Evolutionary conservation across 2,329 filamentous ascomycete species (phyloP).

Genomic region (Periconia sp.): DNA sequence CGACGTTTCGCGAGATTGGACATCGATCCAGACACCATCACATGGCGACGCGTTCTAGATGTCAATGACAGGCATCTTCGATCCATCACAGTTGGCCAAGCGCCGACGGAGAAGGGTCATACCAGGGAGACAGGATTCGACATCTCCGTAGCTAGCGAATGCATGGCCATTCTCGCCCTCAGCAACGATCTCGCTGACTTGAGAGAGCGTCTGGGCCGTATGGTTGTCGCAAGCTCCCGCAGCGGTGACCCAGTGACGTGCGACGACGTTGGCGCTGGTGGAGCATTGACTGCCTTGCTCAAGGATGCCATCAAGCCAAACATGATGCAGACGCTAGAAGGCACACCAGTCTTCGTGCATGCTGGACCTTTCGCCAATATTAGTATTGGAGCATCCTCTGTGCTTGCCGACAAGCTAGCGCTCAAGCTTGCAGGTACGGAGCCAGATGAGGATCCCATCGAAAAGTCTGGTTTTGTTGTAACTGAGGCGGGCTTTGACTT

Average conservation of each 20-base stretch:
- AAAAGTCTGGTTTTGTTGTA: slow-evolving; percentile 89
- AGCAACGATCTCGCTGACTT: slow-evolving; percentile 88
- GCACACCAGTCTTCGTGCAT: slow-evolving; percentile 96
- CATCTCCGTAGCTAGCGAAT: slow-evolving; percentile 96
- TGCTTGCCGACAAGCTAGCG: slow-evolving; percentile 92
- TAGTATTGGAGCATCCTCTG: slow-evolving; percentile 93
- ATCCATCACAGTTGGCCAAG: slow-evolving; percentile 85
- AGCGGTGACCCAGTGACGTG: slow-evolving; percentile 91
- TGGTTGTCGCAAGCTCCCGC: slow-evolving; percentile 91
- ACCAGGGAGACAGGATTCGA: slow-evolving; percentile 92
- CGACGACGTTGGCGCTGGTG: slow-evolving; percentile 91
- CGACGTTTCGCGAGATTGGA: slow-evolving; percentile 88
- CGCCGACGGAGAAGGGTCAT: slow-evolving; percentile 87
- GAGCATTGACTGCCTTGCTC: slow-evolving; percentile 92
- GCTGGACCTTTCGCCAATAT: slow-evolving; percentile 98
- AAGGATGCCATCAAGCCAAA: slow-evolving; percentile 99
- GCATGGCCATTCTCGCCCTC: slow-evolving; percentile 96
- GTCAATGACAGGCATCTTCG: slow-evolving; percentile 96
- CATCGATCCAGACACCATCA: slow-evolving; percentile 96
- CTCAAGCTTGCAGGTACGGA: slow-evolving; percentile 96
- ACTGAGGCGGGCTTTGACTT: slow-evolving; percentile 99
- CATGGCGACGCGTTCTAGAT: slow-evolving; percentile 93
- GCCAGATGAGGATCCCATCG: slow-evolving; percentile 80
- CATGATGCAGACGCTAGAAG: slow-evolving; percentile 97
- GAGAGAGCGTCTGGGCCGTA: slow-evolving; percentile 89